phyloP scores from a whole-genome alignment of 176 grass and related monocot species.

The Eleusine indica region DNA sequence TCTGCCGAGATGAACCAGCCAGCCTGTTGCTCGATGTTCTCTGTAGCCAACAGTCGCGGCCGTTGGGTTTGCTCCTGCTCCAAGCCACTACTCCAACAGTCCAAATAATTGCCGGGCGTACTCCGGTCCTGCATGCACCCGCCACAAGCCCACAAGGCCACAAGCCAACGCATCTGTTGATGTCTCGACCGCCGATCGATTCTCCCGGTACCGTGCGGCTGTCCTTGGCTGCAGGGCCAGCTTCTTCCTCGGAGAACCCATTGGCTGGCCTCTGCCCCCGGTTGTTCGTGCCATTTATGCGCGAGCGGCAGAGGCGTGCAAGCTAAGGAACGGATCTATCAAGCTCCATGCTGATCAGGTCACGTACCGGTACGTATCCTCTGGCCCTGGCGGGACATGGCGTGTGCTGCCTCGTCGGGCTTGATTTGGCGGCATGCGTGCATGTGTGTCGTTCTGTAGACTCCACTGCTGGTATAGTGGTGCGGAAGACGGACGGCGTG shows the following conservation, averaged over 20 bases:
- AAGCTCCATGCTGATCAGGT: neutral
- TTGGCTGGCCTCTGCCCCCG: neutral
- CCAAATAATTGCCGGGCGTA: neutral
- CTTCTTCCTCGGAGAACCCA: neutral
- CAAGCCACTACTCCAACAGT: neutral
- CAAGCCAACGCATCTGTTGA: neutral
- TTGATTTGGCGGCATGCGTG: neutral
- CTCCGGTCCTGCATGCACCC: neutral
- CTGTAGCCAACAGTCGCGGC: neutral
- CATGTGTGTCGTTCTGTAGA: neutral
- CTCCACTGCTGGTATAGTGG: neutral
- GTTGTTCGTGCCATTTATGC: slow-evolving; percentile 33
- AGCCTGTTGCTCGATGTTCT: neutral
- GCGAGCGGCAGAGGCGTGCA: slow-evolving; percentile 16
- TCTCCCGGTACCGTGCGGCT: neutral
- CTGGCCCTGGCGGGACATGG: neutral
- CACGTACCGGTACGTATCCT: neutral
- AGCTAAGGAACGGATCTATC: slow-evolving; percentile 1
- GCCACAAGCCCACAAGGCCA: neutral
- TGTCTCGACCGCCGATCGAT: neutral
- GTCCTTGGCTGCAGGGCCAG: neutral
- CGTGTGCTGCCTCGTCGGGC: neutral
- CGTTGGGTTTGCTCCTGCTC: neutral
- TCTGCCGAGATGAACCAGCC: neutral
- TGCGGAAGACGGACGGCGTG: neutral